These are phyloP conservation scores for Citrullus amarus DNA, from an alignment of 306 rosid genomes.

Conservation along the genomic window DNA sequence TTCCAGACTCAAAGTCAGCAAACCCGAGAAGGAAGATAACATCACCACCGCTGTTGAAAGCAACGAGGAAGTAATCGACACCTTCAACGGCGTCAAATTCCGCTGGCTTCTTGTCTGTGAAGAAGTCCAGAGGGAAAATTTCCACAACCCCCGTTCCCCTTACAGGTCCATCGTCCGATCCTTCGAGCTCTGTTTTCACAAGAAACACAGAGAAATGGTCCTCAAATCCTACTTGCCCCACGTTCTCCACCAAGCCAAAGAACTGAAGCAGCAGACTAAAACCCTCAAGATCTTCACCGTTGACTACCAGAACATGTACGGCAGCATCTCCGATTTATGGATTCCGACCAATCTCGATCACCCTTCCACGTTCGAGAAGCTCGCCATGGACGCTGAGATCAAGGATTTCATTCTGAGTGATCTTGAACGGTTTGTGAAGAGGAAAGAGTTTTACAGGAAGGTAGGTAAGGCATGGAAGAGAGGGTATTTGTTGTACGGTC, in stretches of 20 bases:
- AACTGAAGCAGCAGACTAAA: slow-evolving; percentile 30
- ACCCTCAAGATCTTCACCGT: slow-evolving; percentile 43
- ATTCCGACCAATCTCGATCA: slow-evolving; percentile 41
- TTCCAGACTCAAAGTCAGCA: slow-evolving; percentile 28
- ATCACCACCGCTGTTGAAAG: slow-evolving; percentile 35
- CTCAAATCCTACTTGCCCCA: slow-evolving; percentile 37
- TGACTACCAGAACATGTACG: slow-evolving; percentile 18
- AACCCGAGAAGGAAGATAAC: slow-evolving; percentile 26
- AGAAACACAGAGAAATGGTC: slow-evolving; percentile 42
- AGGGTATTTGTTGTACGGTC: slow-evolving; percentile 65
- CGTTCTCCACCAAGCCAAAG: slow-evolving; percentile 27
- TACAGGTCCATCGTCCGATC: slow-evolving; percentile 32
- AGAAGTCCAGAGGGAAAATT: slow-evolving; percentile 1
- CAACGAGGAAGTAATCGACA: slow-evolving; percentile 25
- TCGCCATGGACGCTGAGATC: slow-evolving; percentile 40
- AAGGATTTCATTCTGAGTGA: slow-evolving; percentile 36
- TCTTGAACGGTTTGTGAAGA: slow-evolving; percentile 35
- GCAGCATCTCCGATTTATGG: slow-evolving; percentile 26
- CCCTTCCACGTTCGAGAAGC: slow-evolving; percentile 51
- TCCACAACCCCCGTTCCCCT: slow-evolving; percentile 13
- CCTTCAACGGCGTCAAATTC: slow-evolving; percentile 37
- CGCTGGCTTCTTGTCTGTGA: slow-evolving; percentile 33
- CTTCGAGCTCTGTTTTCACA: slow-evolving; percentile 41
- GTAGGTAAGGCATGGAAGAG: slow-evolving; percentile 86
- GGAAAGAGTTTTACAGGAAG: slow-evolving; percentile 45